These are phyloP conservation scores for Phytophthora tentaculata DNA, from an alignment of 352 stramenopile species.

Conservation along the genomic window DNA sequence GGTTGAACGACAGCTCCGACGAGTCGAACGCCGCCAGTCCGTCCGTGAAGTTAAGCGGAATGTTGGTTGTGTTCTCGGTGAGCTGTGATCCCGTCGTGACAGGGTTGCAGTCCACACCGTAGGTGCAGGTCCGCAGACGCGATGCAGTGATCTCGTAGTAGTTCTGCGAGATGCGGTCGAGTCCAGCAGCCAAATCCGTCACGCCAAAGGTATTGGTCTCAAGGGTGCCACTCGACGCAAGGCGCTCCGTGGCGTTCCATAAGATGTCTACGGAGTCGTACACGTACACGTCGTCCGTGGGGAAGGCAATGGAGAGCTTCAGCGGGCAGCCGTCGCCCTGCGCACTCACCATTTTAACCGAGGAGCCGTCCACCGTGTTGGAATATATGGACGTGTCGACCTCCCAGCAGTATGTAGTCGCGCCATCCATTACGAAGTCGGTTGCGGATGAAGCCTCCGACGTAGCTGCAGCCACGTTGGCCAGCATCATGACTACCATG, in stretches of 20 bases:
- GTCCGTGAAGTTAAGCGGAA: conserved; percentile 61
- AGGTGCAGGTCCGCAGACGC: conserved; percentile 55
- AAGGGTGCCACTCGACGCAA: conserved; percentile 38
- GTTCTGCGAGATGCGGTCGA: conserved; percentile 61
- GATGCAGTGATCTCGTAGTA: conserved; percentile 65
- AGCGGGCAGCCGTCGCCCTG: conserved; percentile 61
- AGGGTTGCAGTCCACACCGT: conserved; percentile 58
- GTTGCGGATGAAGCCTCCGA: conserved; percentile 23
- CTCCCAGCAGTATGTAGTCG: conserved; percentile 70
- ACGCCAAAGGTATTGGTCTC: conserved; percentile 57
- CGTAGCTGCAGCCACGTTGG: conserved; percentile 21
- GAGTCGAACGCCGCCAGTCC: conserved; percentile 56
- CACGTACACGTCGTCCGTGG: conserved; percentile 52
- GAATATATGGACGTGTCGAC: conserved; percentile 62
- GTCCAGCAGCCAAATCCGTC: conserved; percentile 43
- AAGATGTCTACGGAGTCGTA: conserved; percentile 64
- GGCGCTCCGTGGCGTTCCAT: conserved; percentile 70
- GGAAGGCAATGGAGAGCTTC: conserved; percentile 50
- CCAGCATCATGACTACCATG: conserved; percentile 17
- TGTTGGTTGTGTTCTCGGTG: conserved; percentile 55
- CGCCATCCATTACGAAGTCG: conserved; percentile 43
- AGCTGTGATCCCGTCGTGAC: conserved; percentile 52
- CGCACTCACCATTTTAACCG: conserved; percentile 39
- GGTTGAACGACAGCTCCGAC: conserved; percentile 58
- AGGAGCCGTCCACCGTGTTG: conserved; percentile 49